These are phyloP conservation scores for Lecanicillium sp. DNA, from an alignment of 2,329 filamentous ascomycete genomes.

Conservation along the genomic window DNA sequence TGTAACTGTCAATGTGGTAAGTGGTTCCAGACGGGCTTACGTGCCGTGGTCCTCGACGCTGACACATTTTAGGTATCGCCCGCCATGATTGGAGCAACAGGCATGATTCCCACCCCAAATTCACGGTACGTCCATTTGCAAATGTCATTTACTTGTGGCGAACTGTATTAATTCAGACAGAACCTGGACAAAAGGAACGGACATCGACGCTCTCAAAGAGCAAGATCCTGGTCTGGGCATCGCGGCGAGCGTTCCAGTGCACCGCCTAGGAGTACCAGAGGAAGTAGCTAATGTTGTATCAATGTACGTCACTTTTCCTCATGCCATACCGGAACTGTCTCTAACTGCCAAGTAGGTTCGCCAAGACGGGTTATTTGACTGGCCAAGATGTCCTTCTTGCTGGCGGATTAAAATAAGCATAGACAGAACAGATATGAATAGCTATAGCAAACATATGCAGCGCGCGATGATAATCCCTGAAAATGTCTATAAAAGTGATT, in stretches of 20 bases:
- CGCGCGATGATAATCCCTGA: too few species aligned
- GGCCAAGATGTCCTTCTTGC: constrained; percentile 20
- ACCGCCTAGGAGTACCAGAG: constrained; percentile 23
- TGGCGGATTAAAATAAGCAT: constrained; percentile 17
- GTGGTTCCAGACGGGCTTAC: neutral
- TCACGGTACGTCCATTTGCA: neutral
- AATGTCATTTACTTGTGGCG: neutral
- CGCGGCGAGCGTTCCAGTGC: constrained; percentile 23
- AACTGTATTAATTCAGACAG: constrained; percentile 11
- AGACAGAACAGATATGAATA: too few species aligned
- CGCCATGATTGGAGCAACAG: constrained; percentile 59
- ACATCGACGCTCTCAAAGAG: constrained; percentile 20
- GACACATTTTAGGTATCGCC: constrained; percentile 45
- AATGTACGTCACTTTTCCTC: constrained; percentile 18
- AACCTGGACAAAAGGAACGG: constrained; percentile 20
- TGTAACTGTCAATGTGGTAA: constrained; percentile 51
- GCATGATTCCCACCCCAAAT: constrained; percentile 49
- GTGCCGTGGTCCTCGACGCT: too few species aligned
- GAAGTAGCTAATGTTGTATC: constrained; percentile 26
- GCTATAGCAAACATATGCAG: too few species aligned
- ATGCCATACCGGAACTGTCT: neutral
- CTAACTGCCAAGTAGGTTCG: constrained; percentile 15
- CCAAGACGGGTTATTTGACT: constrained; percentile 20
- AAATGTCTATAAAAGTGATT: too few species aligned
- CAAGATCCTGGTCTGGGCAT: constrained; percentile 26